phyloP scores from a whole-genome alignment of 768 basidiomycete species.

The Leccinum uliginosum region DNA sequence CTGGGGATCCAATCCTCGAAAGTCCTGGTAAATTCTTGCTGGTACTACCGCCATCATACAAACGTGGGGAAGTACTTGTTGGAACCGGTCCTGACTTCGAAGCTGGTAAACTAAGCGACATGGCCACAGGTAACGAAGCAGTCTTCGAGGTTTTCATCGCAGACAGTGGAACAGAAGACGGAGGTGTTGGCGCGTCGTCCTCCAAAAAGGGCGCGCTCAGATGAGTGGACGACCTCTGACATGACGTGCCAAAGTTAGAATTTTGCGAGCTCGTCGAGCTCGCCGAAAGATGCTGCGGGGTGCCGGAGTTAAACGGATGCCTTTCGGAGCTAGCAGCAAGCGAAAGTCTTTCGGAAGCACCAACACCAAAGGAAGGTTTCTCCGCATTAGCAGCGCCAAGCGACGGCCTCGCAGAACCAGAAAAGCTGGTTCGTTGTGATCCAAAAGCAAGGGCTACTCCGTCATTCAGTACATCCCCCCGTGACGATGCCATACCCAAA shows the following conservation, averaged over 20 bases:
- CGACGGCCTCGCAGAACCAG: constrained; percentile 14
- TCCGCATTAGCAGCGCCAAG: constrained; percentile 17
- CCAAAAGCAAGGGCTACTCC: constrained; percentile 11
- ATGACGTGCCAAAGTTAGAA: constrained; percentile 4
- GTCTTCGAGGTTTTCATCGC: constrained; percentile 3
- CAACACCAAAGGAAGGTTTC: constrained; percentile 10
- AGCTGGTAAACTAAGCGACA: constrained; percentile 15
- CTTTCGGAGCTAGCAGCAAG: constrained; percentile 16
- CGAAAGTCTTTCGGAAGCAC: constrained; percentile 16
- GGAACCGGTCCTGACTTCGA: constrained; percentile 9
- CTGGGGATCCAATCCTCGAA: constrained; percentile 17
- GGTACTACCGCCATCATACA: background rate
- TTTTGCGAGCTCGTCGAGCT: constrained; percentile 5
- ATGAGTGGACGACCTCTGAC: constrained; percentile 9
- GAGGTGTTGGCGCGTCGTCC: constrained; percentile 13
- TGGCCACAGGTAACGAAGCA: constrained; percentile 11
- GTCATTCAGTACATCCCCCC: constrained; percentile 18
- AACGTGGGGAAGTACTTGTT: constrained; percentile 11
- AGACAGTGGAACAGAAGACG: constrained; percentile 5
- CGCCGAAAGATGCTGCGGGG: constrained; percentile 10
- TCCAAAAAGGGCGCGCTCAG: constrained; percentile 11
- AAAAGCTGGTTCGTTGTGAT: constrained; percentile 23
- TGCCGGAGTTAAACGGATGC: constrained; percentile 7
- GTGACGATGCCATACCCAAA: constrained; percentile 17
- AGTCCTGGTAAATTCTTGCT: constrained; percentile 8